phyloP scores from a whole-genome alignment of 345 rosid genomes.

The Hypericum perforatum region DNA sequence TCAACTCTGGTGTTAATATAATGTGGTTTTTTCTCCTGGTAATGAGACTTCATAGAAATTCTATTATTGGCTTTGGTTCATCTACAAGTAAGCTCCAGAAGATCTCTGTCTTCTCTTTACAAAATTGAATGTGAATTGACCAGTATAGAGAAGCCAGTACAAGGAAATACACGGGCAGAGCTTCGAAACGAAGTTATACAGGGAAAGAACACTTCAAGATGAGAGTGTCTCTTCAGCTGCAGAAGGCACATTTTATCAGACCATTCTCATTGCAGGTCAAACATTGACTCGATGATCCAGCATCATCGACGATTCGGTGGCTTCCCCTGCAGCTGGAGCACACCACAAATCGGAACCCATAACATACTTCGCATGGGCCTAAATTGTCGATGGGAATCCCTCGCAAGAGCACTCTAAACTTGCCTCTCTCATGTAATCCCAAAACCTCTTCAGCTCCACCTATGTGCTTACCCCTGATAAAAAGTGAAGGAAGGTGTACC shows the following conservation, averaged over 20 bases:
- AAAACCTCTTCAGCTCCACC: slow-evolving; percentile 25
- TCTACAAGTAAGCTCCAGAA: no score
- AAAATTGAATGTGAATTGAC: no score
- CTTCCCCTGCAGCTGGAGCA: slow-evolving; percentile 24
- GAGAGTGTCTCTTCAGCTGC: slow-evolving; percentile 8
- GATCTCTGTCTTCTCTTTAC: no score
- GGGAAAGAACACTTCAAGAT: no score
- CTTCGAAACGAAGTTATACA: no score
- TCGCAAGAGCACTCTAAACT: slow-evolving; percentile 13
- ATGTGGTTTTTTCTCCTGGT: no score
- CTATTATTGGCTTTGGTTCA: no score
- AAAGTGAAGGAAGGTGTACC: slow-evolving; percentile 19
- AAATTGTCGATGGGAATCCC: slow-evolving; percentile 15
- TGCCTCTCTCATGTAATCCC: slow-evolving; percentile 18
- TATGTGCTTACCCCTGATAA: slow-evolving; percentile 22
- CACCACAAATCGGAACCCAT: slow-evolving; percentile 21
- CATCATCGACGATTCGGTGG: slow-evolving; percentile 10
- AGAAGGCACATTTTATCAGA: slow-evolving; percentile 15
- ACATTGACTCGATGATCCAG: slow-evolving; percentile 16
- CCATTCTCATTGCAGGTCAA: slow-evolving; percentile 25
- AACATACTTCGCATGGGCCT: slow-evolving; percentile 18
- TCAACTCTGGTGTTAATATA: no score
- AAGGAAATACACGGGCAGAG: no score
- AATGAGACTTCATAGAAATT: no score
- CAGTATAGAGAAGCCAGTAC: no score